A percentile compares a stretch with the other conserved stretches of the same genome.
phyloP scores from a whole-genome alignment of 2,329 filamentous ascomycete genomes.

The Teratosphaeria zuluensis region DNA sequence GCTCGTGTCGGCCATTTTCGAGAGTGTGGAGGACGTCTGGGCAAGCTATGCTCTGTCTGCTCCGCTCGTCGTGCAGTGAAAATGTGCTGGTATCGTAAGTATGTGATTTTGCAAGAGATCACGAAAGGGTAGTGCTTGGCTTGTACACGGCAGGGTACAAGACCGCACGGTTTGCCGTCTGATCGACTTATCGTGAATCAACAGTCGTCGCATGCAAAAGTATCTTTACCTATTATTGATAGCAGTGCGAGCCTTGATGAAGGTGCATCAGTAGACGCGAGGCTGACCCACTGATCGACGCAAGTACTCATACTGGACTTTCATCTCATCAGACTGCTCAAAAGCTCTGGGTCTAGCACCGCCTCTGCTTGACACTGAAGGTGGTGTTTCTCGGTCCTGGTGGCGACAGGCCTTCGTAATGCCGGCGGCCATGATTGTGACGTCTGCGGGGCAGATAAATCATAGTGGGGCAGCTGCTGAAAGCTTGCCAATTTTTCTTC shows the following conservation, averaged over 20 bases:
- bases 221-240: no score
- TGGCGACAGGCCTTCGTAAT: neutral
- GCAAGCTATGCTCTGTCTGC: neutral
- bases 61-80: neutral
- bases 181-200: neutral
- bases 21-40: conserved; percentile 7
- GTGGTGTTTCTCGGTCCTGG: neutral
- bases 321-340: no score
- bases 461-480: neutral
- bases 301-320: no score
- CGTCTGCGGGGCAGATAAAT: neutral
- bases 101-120: neutral
- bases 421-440: neutral
- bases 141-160: no score
- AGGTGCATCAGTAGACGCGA: no score
- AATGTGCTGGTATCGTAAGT: neutral
- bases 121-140: no score
- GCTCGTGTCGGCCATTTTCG: conserved; percentile 23
- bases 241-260: no score
- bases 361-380: no score
- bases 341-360: no score
- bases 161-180: neutral
- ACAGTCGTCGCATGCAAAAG: no score
- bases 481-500: neutral
- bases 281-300: no score